A percentile compares a stretch with the other conserved stretches of the same genome.
These are phyloP conservation scores for Aspergillus calidoustus DNA, from an alignment of 2,329 filamentous ascomycete species.

Conservation along the genomic window DNA sequence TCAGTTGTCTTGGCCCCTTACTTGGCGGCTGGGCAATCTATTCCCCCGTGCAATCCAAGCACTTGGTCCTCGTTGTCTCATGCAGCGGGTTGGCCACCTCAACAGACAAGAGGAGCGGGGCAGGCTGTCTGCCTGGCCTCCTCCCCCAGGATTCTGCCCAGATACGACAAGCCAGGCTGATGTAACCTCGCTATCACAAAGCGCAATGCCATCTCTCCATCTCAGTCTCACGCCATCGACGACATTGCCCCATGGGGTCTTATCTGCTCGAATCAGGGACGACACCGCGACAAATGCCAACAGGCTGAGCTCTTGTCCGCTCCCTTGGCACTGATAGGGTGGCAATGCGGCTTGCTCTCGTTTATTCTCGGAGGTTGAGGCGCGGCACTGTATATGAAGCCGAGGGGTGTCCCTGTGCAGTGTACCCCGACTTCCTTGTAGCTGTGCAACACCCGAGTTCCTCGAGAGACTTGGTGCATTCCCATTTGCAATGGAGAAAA, in stretches of 20 bases:
- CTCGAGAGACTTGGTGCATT: not conserved
- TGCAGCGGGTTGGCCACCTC: not conserved
- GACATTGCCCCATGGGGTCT: not conserved
- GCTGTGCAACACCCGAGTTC: not conserved
- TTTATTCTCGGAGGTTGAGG: not conserved
- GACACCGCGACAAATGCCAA: not conserved
- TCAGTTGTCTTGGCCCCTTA: not conserved
- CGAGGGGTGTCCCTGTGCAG: not conserved
- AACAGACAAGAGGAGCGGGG: not conserved
- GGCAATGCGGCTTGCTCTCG: not conserved
- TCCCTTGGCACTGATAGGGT: not conserved
- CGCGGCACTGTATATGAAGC: not conserved
- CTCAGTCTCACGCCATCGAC: not conserved
- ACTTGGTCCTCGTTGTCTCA: not conserved
- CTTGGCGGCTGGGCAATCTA: not conserved
- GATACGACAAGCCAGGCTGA: not conserved
- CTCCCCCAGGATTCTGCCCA: not conserved
- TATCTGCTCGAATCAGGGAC: not conserved
- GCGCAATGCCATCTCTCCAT: not conserved
- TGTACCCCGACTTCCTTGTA: not conserved
- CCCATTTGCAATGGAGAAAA: constrained; percentile 1
- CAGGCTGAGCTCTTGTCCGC: not conserved
- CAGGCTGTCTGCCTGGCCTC: not conserved
- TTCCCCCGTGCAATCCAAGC: not conserved
- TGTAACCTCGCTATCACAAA: constrained; percentile 6